Base-by-base conservation (phyloP, 306 rosid genomes). In the Malus sieversii region DNA sequence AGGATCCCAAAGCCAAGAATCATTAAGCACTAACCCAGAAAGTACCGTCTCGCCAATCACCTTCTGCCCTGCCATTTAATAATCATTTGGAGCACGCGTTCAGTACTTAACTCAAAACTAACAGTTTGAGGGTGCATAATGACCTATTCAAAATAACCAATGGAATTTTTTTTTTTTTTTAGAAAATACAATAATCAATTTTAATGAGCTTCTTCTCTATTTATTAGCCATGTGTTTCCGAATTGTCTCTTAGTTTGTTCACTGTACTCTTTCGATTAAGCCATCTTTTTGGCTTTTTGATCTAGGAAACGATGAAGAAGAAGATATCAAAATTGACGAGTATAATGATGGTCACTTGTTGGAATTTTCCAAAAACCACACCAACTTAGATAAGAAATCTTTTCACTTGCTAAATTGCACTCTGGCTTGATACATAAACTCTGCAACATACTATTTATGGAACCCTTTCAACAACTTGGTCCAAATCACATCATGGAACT, bases 1-100 rank as follows among this genome's bases (percentile, higher is more conserved):
- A 15, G 98, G 90, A 87, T 94, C 85, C 94, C 98, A 94, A 77
- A 94, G 89, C 93, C 88, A 84, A 55, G 97, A 94, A 16, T 85
- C 98, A 85, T 91, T 92, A 12, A 94, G 96, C 81, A 85, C 90
- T 82, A 94, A 84, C 76, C 97, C 97, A 75, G 98, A 92, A 76
- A 82, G 88, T 70, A 94, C 86, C 72, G 98, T 86, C 84, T 94
- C 97, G 52, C 98, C 97, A 62, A 94, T 82, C 77, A 94, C 95
- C 79, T 88, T 87, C 75, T 86, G 90, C 72, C 97, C 98, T 92
- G 87, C 78, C 84, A 75, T 67, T 73, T 68, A 59, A 78, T 78
- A 83, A 35, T 14, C 10, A 53, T 60, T 32, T 72, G 52, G 5
- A 14, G 7, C 38, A 71, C 6, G n/a, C 6, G 8, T 71, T 71